Evolutionary conservation across 2,329 filamentous ascomycete species (phyloP), one percentile per base, ranked within the genome.

Genomic region (Cercospora sp.): DNA sequence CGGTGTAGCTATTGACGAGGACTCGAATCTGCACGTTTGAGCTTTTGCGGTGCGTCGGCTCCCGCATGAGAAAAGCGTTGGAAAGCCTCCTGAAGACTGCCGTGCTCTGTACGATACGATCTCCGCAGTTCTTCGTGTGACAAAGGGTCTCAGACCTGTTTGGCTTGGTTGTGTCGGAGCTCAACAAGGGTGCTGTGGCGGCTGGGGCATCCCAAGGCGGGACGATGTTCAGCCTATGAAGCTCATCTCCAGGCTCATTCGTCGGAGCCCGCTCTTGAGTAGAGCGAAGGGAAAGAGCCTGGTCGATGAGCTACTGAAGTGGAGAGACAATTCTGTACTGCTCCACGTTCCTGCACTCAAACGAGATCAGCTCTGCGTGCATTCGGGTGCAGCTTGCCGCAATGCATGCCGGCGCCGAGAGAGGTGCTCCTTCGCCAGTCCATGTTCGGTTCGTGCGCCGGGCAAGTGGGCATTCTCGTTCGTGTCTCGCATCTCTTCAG

Each of bases 131-230:
- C 20, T 9, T 58, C 31, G 53, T 58, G 63, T n/a, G 51, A 64
- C 63, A 42, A 40, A 20, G 51, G 28, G 20, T 26, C 45, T 30
- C 33, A 33, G 20, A 16, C 40, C 5, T 8, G 26, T 31, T 40
- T 30, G 55, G 36, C 30, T 42, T 65, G 55, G 63, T 60, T 31
- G 40, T 65, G 63, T 51, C 55, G 58, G 63, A 60, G 63, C 18
- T 60, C 40, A 36, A 60, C 55, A 26, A 28, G 55, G 57, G 36
- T 61, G 40, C 36, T 26, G 26, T 23, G 36, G 31, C 59, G 31
- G 33, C 33, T 18, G 23, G 26, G 31, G 20, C 23, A 28, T 42
- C 10, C 40, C 16, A 40, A 26, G 23, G 36, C 36, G 40, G 31
- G 33, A 61, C 33, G 59, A 28, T 28, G 20, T 13, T 26, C 31